Percentiles rank a stretch among this genome's conserved stretches.
phyloP scores from a whole-genome alignment of 1,284 basidiomycete genomes.

The Taiwanofungus camphoratus region DNA sequence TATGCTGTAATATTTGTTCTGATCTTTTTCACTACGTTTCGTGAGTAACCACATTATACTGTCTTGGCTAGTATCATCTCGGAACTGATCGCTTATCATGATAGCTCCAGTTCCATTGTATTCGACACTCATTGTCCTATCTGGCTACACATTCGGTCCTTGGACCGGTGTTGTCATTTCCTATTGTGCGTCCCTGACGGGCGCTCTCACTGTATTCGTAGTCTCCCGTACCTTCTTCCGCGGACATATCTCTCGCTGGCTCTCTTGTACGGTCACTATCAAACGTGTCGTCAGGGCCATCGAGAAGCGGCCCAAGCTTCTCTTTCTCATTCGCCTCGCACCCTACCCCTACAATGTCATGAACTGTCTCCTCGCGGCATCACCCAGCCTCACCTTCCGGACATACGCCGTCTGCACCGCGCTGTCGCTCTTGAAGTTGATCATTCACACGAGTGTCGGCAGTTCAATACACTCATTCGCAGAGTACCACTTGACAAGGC shows the following conservation, averaged over 20 bases:
- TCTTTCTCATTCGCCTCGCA: slow-evolving; percentile 83
- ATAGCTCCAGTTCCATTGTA: slow-evolving; percentile 80
- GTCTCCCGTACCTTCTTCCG: slow-evolving; percentile 71
- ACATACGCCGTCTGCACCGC: slow-evolving; percentile 80
- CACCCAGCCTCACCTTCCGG: slow-evolving; percentile 72
- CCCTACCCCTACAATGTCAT: slow-evolving; percentile 87
- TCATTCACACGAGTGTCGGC: slow-evolving; percentile 81
- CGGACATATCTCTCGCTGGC: slow-evolving; percentile 64
- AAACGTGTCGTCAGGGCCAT: slow-evolving; percentile 80
- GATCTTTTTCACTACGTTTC: slow-evolving; percentile 79
- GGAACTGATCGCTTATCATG: slow-evolving; percentile 16
- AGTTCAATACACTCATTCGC: slow-evolving; percentile 80
- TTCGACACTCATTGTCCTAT: slow-evolving; percentile 82
- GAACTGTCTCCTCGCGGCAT: slow-evolving; percentile 85
- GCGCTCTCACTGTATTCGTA: slow-evolving; percentile 75
- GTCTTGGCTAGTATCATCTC: slow-evolving; percentile 11
- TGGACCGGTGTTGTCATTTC: slow-evolving; percentile 78
- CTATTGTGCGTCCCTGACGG: slow-evolving; percentile 77
- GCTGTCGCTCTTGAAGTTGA: slow-evolving; percentile 79
- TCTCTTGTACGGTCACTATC: slow-evolving; percentile 58
- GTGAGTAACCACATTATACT: too few relatives aligned
- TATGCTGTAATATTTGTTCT: slow-evolving; percentile 68
- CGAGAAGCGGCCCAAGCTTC: slow-evolving; percentile 76
- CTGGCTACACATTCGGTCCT: slow-evolving; percentile 82
- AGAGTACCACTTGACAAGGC: slow-evolving; percentile 45